Evolutionary conservation across 2,329 filamentous ascomycete species (phyloP), one percentile per base, ranked within the genome.

Genomic region (Cladosporium oxysporum): DNA sequence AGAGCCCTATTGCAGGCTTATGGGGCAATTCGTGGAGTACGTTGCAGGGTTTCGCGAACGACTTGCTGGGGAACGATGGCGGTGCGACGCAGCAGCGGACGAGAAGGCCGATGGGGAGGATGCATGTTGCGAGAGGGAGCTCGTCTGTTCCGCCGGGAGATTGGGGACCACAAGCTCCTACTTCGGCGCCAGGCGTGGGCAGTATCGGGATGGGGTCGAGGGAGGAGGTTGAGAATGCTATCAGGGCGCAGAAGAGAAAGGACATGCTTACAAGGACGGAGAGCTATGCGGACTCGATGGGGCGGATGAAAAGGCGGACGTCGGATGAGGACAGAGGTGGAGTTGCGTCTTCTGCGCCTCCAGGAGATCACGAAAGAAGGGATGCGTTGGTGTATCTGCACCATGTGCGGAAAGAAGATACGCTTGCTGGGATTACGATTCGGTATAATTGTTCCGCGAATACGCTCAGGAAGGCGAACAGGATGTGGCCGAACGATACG

Each of bases 401-500:
- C 78, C 88, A 90, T 72, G 92, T 98, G 21, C 86, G 89, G 71
- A 86, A 89, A 16, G 86, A 86, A 53, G 95, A 99, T 79, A 98
- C 93, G 1, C 88, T 98, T 71, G 93, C 93, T 1, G 94, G 95
- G 2, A 88, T 99, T 60, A 90, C 95, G 62, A 89, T 99, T 70
- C 91, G 90, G 72, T 99, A 96, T 78, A 90, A 91, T 72, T 98
- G 94, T 76, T 87, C 91, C 69, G 88, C 93, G 65, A 90, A 93
- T 58, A 85, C 90, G 1, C 89, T 99, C 70, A 86, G 92, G 66
- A 95, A 91, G 76, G 89, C 92, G 47, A 99, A 99, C 76, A 88
- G 95, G 12, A 88, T 99, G 74, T 99, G 95, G 95, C 92, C 93
- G 7, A 92, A 93, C 69, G 95, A 98, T 75, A 92, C 88, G 69